Conservation (phyloP, 2,329 filamentous ascomycete genomes). For the Fusarium pseudonygamai region DNA sequence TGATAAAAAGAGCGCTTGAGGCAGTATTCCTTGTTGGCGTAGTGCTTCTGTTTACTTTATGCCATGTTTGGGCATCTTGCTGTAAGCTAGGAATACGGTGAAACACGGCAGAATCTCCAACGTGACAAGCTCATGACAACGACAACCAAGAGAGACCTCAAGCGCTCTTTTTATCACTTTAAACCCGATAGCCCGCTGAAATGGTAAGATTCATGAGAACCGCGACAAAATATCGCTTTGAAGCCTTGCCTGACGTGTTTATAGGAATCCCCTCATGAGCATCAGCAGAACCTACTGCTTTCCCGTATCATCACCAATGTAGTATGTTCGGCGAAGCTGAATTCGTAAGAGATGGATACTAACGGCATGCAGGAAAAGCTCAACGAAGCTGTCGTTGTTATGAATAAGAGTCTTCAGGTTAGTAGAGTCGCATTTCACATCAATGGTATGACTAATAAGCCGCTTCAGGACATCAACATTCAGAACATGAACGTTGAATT, state of each 20-base stretch:
- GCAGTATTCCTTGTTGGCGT: too few relatives aligned
- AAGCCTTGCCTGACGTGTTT: neutral
- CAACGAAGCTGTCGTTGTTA: constrained; percentile 89
- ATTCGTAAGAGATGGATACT: neutral
- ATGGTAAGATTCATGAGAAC: constrained; percentile 15
- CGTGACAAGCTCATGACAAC: too few relatives aligned
- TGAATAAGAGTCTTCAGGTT: constrained; percentile 93
- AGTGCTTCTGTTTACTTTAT: too few relatives aligned
- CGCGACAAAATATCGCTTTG: too few relatives aligned
- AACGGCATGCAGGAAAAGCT: constrained; percentile 80
- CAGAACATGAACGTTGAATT: constrained; percentile 99
- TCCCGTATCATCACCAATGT: constrained; percentile 98
- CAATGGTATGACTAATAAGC: neutral
- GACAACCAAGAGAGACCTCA: too few relatives aligned
- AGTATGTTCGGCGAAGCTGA: constrained; percentile 64
- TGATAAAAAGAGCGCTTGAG: too few relatives aligned
- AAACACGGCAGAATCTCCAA: too few relatives aligned
- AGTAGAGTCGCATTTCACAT: neutral
- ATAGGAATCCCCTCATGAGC: constrained; percentile 94
- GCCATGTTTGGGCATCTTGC: too few relatives aligned
- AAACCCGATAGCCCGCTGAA: neutral
- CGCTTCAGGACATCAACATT: constrained; percentile 87
- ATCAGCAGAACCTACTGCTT: constrained; percentile 92
- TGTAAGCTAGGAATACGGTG: too few relatives aligned
- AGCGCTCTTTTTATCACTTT: neutral